These are phyloP conservation scores for Cicer arietinum DNA, from an alignment of 306 rosid species.

Conservation along the genomic window DNA sequence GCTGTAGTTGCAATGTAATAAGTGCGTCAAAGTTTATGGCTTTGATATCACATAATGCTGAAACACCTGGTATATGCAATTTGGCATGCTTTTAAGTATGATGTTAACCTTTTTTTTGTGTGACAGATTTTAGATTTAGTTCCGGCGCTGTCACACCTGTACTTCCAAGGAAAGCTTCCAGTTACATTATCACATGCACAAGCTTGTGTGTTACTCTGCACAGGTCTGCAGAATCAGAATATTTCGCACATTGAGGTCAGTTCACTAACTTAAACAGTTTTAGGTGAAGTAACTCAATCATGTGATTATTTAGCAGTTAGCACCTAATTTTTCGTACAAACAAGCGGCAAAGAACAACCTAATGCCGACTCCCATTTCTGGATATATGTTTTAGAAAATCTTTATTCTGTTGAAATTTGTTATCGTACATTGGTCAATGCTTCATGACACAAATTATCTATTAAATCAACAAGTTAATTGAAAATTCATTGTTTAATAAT, in stretches of 20 bases:
- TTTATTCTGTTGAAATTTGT: slow-evolving; percentile 9
- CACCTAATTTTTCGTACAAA: not conserved
- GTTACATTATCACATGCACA: slow-evolving; percentile 71
- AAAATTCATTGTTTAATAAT: slow-evolving; percentile 17
- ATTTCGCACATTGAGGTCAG: slow-evolving; percentile 79
- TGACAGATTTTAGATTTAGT: slow-evolving; percentile 83
- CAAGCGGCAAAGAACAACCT: not conserved
- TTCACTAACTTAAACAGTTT: slow-evolving; percentile 32
- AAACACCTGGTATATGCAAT: slow-evolving; percentile 16
- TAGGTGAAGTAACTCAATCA: slow-evolving; percentile 29
- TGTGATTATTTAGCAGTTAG: slow-evolving; percentile 8
- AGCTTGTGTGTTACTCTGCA: slow-evolving; percentile 90
- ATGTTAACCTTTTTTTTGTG: slow-evolving; percentile 31
- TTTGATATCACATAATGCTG: not conserved
- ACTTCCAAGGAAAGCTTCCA: slow-evolving; percentile 76
- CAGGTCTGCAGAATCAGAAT: slow-evolving; percentile 78
- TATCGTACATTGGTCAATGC: slow-evolving; percentile 7
- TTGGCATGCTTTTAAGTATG: slow-evolving; percentile 21
- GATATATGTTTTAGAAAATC: slow-evolving; percentile 27
- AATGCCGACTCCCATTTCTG: not conserved
- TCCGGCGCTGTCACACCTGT: slow-evolving; percentile 68
- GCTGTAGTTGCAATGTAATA: slow-evolving; percentile 14
- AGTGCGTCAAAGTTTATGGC: slow-evolving; percentile 10
- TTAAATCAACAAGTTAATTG: not conserved
- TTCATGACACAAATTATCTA: slow-evolving; percentile 2